Conservation (phyloP, 108 stramenopile genomes). For the Conticribra weissflogii region DNA sequence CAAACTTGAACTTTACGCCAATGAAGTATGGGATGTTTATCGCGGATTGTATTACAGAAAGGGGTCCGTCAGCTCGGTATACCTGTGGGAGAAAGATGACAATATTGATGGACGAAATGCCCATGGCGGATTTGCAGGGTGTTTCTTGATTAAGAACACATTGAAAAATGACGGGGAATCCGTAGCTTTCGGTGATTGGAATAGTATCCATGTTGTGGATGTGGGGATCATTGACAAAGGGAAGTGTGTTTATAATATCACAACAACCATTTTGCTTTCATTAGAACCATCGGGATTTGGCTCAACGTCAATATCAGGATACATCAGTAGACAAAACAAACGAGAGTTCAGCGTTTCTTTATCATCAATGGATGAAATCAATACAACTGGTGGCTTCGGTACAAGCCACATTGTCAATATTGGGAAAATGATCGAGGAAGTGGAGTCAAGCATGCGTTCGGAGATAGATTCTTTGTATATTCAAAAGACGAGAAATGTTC, state of each 20-base stretch:
- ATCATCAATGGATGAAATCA: background rate
- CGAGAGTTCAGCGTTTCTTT: conserved; percentile 10
- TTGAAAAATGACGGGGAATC: conserved; percentile 33
- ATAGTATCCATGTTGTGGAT: conserved; percentile 90
- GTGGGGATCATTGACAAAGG: conserved; percentile 46
- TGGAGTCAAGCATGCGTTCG: conserved; percentile 88
- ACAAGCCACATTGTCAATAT: conserved; percentile 87
- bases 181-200: conserved; percentile 70
- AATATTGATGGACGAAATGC: conserved; percentile 1
- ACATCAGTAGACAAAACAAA: conserved; percentile 24
- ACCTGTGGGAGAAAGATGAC: conserved; percentile 79
- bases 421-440: conserved; percentile 92
- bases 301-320: conserved; percentile 19
- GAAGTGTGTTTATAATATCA: conserved; percentile 62
- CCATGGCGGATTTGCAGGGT: conserved; percentile 62
- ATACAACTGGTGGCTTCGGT: background rate
- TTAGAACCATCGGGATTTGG: conserved; percentile 35
- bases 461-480: conserved; percentile 86
- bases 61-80: conserved; percentile 81
- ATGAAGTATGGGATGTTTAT: conserved; percentile 94
- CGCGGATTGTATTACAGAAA: conserved; percentile 88
- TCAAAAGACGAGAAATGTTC: conserved; percentile 86
- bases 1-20: conserved; percentile 63
- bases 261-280: conserved; percentile 82
- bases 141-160: conserved; percentile 90